phyloP scores from a whole-genome alignment of 257 asterid species.

The Solanum ossicruentum region DNA sequence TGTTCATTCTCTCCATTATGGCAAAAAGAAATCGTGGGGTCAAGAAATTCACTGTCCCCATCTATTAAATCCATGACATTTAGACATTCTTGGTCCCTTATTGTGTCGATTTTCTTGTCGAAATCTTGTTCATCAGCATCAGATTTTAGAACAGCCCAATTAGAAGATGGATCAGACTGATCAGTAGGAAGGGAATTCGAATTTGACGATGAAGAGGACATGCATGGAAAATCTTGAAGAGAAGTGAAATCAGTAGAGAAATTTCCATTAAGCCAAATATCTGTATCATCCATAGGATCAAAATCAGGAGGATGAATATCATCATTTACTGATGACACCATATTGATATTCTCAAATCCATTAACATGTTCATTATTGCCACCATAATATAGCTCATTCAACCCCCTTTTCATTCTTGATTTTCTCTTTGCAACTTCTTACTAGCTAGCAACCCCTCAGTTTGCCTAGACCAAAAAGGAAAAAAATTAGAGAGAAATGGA shows the following conservation, averaged over 20 bases:
- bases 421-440: not conserved
- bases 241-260: constrained; percentile 54
- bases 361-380: constrained; percentile 9
- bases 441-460: not conserved
- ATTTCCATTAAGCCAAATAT: constrained; percentile 33
- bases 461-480: not conserved
- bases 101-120: not conserved
- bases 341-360: not conserved
- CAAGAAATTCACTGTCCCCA: constrained; percentile 45
- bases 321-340: not conserved
- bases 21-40: constrained; percentile 42
- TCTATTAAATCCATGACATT: constrained; percentile 59
- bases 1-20: constrained; percentile 19
- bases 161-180: constrained; percentile 4
- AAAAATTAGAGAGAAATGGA: not conserved
- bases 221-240: constrained; percentile 65
- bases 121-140: constrained; percentile 20
- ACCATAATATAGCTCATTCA: not conserved
- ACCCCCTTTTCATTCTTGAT: not conserved
- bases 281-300: constrained; percentile 30
- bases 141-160: constrained; percentile 27
- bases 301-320: not conserved
- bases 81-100: constrained; percentile 28
- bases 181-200: constrained; percentile 27
- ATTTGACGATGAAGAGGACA: constrained; percentile 11